Percentiles rank a stretch among this genome's conserved stretches.
Conservation (phyloP, 192 early-diverging fungal genomes). For the Obelidium mucronatum region DNA sequence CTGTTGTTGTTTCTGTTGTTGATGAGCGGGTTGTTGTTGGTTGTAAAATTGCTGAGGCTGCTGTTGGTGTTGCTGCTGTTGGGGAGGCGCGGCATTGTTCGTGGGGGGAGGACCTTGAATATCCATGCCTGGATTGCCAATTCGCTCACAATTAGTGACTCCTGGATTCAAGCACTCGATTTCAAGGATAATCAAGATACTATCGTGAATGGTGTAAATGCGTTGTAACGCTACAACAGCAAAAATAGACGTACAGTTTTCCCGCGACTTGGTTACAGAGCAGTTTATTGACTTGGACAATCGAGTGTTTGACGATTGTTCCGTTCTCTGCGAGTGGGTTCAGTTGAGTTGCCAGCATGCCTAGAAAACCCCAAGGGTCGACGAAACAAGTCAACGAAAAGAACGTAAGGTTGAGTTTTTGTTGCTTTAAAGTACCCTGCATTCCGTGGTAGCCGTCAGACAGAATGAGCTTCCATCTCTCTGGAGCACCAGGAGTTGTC, state of each 20-base stretch:
- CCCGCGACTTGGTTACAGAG: slow-evolving; percentile 55
- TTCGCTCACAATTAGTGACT: slow-evolving; percentile 11
- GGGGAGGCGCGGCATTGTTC: too few relatives aligned
- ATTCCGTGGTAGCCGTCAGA: slow-evolving; percentile 71
- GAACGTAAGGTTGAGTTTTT: too few relatives aligned
- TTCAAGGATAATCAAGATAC: slow-evolving; percentile 59
- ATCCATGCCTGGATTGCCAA: slow-evolving; percentile 33
- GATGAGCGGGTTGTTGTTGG: too few relatives aligned
- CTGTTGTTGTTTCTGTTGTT: slow-evolving; percentile 9
- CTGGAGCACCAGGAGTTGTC: slow-evolving; percentile 8
- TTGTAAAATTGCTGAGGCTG: too few relatives aligned
- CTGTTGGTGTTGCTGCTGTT: slow-evolving; percentile 44
- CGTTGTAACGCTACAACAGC: neutral
- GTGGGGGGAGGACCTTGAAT: neutral
- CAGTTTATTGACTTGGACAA: slow-evolving; percentile 59
- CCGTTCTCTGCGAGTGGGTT: slow-evolving; percentile 54
- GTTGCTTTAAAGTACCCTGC: too few relatives aligned
- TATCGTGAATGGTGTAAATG: slow-evolving; percentile 36
- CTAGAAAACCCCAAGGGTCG: too few relatives aligned
- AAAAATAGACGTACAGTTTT: slow-evolving; percentile 60
- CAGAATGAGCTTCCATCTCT: slow-evolving; percentile 59
- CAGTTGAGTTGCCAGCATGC: slow-evolving; percentile 67
- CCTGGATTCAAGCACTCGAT: slow-evolving; percentile 51
- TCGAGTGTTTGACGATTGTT: slow-evolving; percentile 55
- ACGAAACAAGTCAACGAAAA: too few relatives aligned